These are phyloP conservation scores for Aureobasidium pullulans DNA, from an alignment of 2,329 filamentous ascomycete species.

Conservation along the genomic window DNA sequence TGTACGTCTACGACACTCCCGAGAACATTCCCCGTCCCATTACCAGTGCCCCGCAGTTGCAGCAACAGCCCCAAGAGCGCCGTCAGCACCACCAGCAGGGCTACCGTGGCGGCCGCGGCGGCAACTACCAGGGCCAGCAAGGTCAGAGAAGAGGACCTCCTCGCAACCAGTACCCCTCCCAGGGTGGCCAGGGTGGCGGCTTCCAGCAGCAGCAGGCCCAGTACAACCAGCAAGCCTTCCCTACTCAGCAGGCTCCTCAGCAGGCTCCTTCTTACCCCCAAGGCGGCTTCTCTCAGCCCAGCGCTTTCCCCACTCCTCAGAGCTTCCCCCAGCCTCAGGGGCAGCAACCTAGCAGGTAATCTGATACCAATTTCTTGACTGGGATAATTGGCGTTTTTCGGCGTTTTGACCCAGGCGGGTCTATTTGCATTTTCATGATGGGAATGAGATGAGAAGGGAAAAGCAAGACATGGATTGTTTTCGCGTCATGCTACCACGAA, in stretches of 20 bases:
- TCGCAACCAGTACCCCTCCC: conserved; percentile 24
- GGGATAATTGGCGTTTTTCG: background rate
- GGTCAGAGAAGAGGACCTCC: conserved; percentile 26
- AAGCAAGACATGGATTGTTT: conserved; percentile 9
- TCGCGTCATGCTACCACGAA: conserved; percentile 11
- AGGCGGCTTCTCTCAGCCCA: background rate
- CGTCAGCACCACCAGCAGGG: conserved; percentile 27
- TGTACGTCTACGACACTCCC: conserved; percentile 96
- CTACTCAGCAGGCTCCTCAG: conserved; percentile 18
- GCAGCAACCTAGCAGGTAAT: conserved; percentile 2
- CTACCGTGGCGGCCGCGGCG: conserved; percentile 26
- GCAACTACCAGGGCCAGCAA: conserved; percentile 24
- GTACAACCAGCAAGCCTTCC: conserved; percentile 17
- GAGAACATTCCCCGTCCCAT: conserved; percentile 87
- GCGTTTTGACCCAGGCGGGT: background rate
- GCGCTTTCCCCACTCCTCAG: conserved; percentile 8
- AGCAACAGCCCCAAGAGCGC: conserved; percentile 19
- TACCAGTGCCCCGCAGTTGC: conserved; percentile 42
- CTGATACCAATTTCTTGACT: background rate
- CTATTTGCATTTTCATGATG: conserved; percentile 7
- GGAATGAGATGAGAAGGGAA: conserved; percentile 1
- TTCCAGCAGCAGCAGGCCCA: conserved; percentile 23
- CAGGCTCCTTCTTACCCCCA: conserved; percentile 22
- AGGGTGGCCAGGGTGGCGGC: conserved; percentile 1
- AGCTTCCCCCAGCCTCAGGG: conserved; percentile 3